Percentiles rank a stretch among this genome's conserved stretches.
Evolutionary conservation across 352 stramenopile genomes (phyloP).

Genomic region (Peronospora belbahrii): DNA sequence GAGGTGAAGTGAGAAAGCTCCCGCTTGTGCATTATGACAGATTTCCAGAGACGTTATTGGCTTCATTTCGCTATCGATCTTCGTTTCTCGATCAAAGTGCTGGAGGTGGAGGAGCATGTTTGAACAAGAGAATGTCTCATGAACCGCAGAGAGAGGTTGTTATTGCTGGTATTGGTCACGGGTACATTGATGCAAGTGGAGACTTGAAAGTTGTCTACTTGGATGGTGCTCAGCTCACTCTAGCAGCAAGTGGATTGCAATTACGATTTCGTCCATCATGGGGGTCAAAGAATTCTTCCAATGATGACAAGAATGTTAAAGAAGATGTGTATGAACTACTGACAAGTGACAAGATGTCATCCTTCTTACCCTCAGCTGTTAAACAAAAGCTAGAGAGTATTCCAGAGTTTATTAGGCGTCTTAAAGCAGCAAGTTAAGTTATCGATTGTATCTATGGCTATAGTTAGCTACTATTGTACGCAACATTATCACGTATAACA

Average conservation of each 20-base stretch:
- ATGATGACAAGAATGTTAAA: background rate
- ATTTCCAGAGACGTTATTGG: constrained; percentile 35
- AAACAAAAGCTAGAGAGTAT: constrained; percentile 41
- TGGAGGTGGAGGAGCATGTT: too few relatives aligned
- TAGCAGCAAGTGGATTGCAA: constrained; percentile 38
- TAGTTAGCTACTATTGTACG: too few relatives aligned
- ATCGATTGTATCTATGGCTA: too few relatives aligned
- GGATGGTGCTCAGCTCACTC: constrained; percentile 33
- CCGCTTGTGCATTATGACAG: constrained; percentile 50
- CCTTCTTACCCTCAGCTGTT: constrained; percentile 35
- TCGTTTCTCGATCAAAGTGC: background rate
- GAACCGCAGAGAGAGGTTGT: constrained; percentile 9
- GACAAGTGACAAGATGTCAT: constrained; percentile 23
- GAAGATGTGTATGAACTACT: constrained; percentile 39
- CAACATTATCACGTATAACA: too few relatives aligned
- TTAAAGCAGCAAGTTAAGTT: constrained; percentile 21
- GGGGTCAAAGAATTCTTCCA: background rate
- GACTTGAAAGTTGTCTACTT: constrained; percentile 40
- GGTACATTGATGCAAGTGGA: constrained; percentile 30
- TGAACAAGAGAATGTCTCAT: background rate
- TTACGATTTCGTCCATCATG: constrained; percentile 33
- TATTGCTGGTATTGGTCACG: constrained; percentile 38
- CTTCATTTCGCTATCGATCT: constrained; percentile 27
- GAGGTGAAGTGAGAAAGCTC: constrained; percentile 24
- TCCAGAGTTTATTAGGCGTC: constrained; percentile 43